Evolutionary conservation across 495 filamentous ascomycete genomes (phyloP).

Genomic region (Aspergillus kassunensis): DNA sequence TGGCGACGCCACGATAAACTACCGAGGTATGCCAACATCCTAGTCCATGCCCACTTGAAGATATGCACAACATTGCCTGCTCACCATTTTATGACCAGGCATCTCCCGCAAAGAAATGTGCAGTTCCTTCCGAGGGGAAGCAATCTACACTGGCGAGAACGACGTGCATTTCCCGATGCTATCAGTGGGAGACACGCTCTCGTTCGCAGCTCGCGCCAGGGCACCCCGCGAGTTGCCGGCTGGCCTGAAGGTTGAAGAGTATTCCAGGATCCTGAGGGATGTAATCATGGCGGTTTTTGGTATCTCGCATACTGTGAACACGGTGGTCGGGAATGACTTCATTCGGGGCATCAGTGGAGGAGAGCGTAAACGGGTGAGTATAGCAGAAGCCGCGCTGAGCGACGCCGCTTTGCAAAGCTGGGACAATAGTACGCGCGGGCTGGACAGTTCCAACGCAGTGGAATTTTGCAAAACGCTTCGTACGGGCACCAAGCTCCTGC

Average conservation of each 20-base stretch:
- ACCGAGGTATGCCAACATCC: no score
- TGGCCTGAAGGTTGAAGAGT: constrained; percentile 3
- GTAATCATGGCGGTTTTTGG: constrained; percentile 60
- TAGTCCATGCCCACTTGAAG: no score
- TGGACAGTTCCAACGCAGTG: constrained; percentile 77
- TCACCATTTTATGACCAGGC: no score
- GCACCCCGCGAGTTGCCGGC: neutral
- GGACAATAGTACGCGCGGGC: constrained; percentile 80
- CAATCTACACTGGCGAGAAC: no score
- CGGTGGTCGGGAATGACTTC: constrained; percentile 38
- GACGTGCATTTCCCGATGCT: neutral
- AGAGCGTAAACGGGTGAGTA: constrained; percentile 59
- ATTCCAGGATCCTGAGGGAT: constrained; percentile 35
- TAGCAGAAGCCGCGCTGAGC: constrained; percentile 57
- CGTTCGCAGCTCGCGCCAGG: neutral
- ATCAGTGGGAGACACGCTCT: neutral
- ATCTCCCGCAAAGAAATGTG: no score
- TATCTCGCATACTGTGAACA: constrained; percentile 50
- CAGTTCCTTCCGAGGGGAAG: no score
- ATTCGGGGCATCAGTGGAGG: constrained; percentile 74
- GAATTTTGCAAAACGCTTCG: constrained; percentile 62
- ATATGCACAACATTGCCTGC: no score
- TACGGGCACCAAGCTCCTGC: constrained; percentile 61
- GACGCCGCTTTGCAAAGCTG: constrained; percentile 67
- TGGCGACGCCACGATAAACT: no score